phyloP scores from a whole-genome alignment of 2,329 filamentous ascomycete genomes.

The Fusarium oxysporum region DNA sequence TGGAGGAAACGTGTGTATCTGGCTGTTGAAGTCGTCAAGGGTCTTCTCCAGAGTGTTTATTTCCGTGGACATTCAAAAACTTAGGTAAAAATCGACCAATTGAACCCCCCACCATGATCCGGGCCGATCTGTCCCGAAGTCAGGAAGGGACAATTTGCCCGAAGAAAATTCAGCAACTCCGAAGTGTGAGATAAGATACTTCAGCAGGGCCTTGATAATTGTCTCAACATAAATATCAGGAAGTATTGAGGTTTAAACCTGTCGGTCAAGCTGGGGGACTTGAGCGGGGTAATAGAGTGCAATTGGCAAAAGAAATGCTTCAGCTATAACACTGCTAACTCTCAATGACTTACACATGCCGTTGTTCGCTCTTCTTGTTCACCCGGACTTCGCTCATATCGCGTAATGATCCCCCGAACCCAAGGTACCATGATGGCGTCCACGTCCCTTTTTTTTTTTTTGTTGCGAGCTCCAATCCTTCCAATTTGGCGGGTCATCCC shows the following conservation, averaged over 20 bases:
- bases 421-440: conserved; percentile 38
- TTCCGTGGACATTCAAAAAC: not conserved
- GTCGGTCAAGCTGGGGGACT: not conserved
- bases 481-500: conserved; percentile 27
- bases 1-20: not conserved
- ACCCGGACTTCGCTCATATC: conserved; percentile 37
- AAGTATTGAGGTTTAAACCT: conserved; percentile 8
- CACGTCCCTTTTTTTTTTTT: conserved; percentile 27
- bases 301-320: not conserved
- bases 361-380: conserved; percentile 9
- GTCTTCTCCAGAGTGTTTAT: conserved; percentile 1
- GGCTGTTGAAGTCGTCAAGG: not conserved
- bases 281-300: too few species aligned
- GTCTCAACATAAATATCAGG: conserved; percentile 39
- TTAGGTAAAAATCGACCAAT: conserved; percentile 10
- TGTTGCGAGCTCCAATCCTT: conserved; percentile 15
- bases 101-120: conserved; percentile 13
- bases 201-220: conserved; percentile 29
- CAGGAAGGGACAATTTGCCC: conserved; percentile 22
- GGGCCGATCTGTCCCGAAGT: conserved; percentile 34
- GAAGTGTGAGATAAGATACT: conserved; percentile 28
- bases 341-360: not conserved
- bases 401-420: conserved; percentile 41
- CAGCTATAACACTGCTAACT: not conserved
- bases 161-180: conserved; percentile 28